Percentiles rank a stretch among this genome's conserved stretches.
phyloP scores from a whole-genome alignment of 345 rosid species.

The Rhodomyrtus tomentosa region DNA sequence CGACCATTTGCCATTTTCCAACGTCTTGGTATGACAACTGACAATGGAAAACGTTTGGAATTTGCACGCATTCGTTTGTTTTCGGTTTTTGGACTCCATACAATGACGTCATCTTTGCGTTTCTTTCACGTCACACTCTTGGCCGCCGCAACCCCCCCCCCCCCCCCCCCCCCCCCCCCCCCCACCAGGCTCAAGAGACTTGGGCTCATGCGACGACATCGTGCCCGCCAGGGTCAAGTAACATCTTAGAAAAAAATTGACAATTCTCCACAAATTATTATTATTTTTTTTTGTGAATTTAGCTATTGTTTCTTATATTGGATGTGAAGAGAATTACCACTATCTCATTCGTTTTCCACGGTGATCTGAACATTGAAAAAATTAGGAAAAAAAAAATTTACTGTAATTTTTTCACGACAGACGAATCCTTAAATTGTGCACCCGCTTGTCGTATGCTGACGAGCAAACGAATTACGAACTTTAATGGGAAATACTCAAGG shows the following conservation, averaged over 20 bases:
- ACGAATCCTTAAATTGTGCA: not conserved
- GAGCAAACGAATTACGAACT: not conserved
- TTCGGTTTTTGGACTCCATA: not conserved
- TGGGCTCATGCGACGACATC: not conserved
- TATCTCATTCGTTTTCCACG: not conserved
- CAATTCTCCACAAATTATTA: too few species aligned
- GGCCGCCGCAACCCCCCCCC: too few species aligned
- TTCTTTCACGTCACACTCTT: not conserved
- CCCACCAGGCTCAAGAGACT: not conserved
- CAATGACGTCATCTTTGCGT: not conserved
- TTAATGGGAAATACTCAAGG: not conserved
- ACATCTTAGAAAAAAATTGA: not conserved
- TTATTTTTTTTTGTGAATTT: too few species aligned
- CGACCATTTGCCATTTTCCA: not conserved
- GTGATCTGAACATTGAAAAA: not conserved
- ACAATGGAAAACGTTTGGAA: not conserved
- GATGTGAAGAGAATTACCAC: not conserved
- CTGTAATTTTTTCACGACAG: fast-evolving
- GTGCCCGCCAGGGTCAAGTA: not conserved
- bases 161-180: too few species aligned
- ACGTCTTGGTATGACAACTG: not conserved
- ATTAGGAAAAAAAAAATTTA: not conserved
- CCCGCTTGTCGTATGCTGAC: not conserved
- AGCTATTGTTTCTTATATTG: too few species aligned
- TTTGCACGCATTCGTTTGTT: not conserved